Conservation (phyloP, 306 rosid genomes). For the Oxytropis ochrocephala region DNA sequence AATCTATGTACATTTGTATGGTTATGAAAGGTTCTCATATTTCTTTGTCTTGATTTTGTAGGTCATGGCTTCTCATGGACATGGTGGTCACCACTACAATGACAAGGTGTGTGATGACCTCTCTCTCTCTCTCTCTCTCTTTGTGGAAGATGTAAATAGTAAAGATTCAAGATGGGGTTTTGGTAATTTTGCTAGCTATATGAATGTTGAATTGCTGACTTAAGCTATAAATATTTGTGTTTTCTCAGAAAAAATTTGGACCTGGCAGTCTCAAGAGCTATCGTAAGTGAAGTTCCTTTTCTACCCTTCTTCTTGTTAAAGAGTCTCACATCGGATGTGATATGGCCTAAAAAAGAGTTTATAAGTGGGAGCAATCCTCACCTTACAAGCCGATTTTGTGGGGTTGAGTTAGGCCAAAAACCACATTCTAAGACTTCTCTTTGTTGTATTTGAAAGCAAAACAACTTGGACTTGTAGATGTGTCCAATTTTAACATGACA, state of each 20-base stretch:
- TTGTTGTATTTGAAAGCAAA: background rate
- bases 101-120: conserved; percentile 21
- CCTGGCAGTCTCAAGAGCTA: conserved; percentile 64
- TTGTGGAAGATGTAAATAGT: background rate
- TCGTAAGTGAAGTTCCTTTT: conserved; percentile 52
- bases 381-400: too few species aligned
- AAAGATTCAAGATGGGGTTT: background rate
- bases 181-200: background rate
- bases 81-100: conserved; percentile 48
- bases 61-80: conserved; percentile 66
- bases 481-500: background rate
- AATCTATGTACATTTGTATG: background rate
- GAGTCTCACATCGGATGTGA: too few species aligned
- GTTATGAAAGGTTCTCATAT: background rate
- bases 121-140: background rate
- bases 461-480: background rate
- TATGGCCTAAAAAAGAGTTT: too few species aligned
- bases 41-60: conserved; percentile 16
- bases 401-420: too few species aligned
- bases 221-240: conserved; percentile 2
- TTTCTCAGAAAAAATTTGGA: conserved; percentile 52
- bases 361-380: too few species aligned
- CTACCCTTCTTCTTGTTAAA: background rate
- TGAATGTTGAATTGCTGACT: background rate
- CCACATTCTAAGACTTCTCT: too few species aligned